Evolutionary conservation across 2,329 filamentous ascomycete genomes (phyloP), one percentile per base, ranked within the genome.

Genomic region (Reticulascus tulasneorum): DNA sequence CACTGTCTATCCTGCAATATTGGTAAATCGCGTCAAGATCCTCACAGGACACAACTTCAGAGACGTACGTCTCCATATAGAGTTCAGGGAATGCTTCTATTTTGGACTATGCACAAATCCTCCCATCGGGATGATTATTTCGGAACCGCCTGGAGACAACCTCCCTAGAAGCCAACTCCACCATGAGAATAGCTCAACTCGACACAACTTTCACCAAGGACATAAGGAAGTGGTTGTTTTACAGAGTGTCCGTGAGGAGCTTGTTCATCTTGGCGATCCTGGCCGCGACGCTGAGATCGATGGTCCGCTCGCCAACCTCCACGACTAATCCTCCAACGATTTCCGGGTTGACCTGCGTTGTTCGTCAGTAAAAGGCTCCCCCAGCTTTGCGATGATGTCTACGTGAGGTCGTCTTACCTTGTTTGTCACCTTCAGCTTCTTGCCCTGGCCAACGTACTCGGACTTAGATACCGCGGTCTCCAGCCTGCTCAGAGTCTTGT

Each of bases 261-360:
- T 97, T 98, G 87, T 98, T 98, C 80, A 98, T 87, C 82, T 89
- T 94, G 65, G 86, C 79, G 68, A 98, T 84, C 79, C 91, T 94
- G 64, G 86, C 76, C 32, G 91, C 91, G 59, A 98, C 90, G 69
- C 85, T 93, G 54, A 96, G 84, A 71, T 98, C 93, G 62, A 98
- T 95, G 64, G 91, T 97, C 62, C 91, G 86, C 77, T 97, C 91
- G 58, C 90, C 91, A 53, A 97, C 85, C 73, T 97, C 91, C 59
- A 98, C 91, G 50, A 98, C 70, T 51, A 98, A 82, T 46, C 93
- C 93, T 51, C 93, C 93, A 50, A 94, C 70, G 60, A 98, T 91
- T 41, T 97, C 91, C 45, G 91, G 78, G 79, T 95, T 93, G 66
- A 97, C 86, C 86, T 89, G 48, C 40, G 20, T 38, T 40, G 21